These are phyloP conservation scores for Fraxinus greggii DNA, from an alignment of 305 asterid species.

Conservation along the genomic window DNA sequence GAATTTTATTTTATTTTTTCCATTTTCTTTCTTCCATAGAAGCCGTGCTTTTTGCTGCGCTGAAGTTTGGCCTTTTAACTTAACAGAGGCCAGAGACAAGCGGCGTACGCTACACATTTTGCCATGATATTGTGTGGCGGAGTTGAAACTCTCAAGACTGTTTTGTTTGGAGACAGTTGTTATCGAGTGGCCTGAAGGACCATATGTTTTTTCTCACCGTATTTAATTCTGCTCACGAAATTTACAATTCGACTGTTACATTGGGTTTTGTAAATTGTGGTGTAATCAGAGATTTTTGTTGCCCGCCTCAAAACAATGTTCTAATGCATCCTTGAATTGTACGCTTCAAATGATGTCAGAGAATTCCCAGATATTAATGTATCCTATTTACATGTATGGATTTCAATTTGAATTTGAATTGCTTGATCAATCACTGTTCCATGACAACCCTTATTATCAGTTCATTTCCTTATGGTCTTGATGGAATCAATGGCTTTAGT, in stretches of 20 bases:
- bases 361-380: not conserved
- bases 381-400: not conserved
- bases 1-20: not conserved
- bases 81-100: conserved; percentile 5
- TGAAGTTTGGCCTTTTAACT: not conserved
- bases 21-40: not conserved
- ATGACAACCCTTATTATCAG: not conserved
- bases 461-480: not conserved
- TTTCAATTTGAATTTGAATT: not conserved
- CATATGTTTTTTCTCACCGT: conserved; percentile 6
- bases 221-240: conserved; percentile 29
- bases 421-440: not conserved
- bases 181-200: conserved; percentile 24
- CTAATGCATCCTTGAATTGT: conserved; percentile 22
- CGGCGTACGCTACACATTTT: not conserved
- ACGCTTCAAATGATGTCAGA: not conserved
- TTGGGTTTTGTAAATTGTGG: conserved; percentile 46
- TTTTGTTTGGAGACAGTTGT: conserved; percentile 32
- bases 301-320: not conserved
- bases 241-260: conserved; percentile 45
- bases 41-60: conserved; percentile 8
- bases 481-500: not conserved
- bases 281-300: conserved; percentile 26
- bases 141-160: not conserved
- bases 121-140: not conserved